Base-by-base conservation (phyloP, 441 rosid species). In the Euphorbia schlechtendalii region DNA sequence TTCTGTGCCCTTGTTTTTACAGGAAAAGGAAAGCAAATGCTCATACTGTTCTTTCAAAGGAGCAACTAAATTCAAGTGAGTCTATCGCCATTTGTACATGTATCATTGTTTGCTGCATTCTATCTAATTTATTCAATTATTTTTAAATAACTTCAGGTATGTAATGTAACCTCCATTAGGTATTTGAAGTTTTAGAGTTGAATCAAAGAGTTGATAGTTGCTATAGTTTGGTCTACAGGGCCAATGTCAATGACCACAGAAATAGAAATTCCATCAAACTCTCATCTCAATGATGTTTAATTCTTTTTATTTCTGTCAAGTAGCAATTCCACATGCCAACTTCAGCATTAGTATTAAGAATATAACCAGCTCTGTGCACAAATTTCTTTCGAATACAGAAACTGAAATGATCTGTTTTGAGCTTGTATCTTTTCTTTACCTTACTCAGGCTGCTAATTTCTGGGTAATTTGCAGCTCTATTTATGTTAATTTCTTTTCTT, bases 1-100 rank as follows among this genome's bases (percentile, higher is more conserved):
- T 83, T 43, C 71, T 84, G 57, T 90, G 90, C 64, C 93, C 93
- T 36, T 87, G 99, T 71, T 64, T 87, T 70, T 77, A 78, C 45
- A 80, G 74, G 73, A 89, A 77, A 81, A 87, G 73, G 77, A 90
- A 78, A 79, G 82, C 83, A 70, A 74, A 84, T 75, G 67, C 81
- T 5, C 87, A 77, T 64, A 53, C 83, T 69, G 88, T 86, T 75
- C 84, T 82, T 63, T 67, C 81, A 3, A 89, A 78, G 77, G 96
- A 86, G 49, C 73, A 86, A 49, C 73, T 68, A 57, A 72, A 73
- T 80, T 81, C 91, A 75, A 74, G 99, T 94, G 65, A 84, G 84
- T 74, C 58, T 59, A 27, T 60, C 55, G 25, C 66, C 36, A 30
- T 68, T 45, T 22, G 40, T 41, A 55, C 46, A 45, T 43, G 32